Conservation (phyloP, 73 alveolate genomes). For the Tetrahymena borealis region DNA sequence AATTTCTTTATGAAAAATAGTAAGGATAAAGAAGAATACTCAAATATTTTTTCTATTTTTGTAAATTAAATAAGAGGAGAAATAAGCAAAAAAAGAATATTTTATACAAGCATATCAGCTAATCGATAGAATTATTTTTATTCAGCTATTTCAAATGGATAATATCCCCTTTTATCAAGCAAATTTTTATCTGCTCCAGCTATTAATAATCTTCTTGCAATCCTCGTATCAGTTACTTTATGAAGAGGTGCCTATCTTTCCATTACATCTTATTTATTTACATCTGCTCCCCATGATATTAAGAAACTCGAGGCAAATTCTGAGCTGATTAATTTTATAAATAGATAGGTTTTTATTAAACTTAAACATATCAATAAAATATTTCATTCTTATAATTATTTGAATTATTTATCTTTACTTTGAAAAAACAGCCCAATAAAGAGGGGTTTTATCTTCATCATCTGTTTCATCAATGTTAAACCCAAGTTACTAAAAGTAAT, state of each 20-base stretch:
- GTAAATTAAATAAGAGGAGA: too few relatives aligned
- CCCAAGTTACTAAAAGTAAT: not conserved
- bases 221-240: constrained; percentile 75
- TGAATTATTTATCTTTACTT: too few relatives aligned
- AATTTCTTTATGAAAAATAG: too few relatives aligned
- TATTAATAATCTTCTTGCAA: constrained; percentile 64
- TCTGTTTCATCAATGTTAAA: not conserved
- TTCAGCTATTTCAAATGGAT: constrained; percentile 52
- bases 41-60: too few relatives aligned
- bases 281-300: constrained; percentile 63
- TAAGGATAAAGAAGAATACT: too few relatives aligned
- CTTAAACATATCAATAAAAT: too few relatives aligned
- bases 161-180: constrained; percentile 57
- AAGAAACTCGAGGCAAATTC: constrained; percentile 43
- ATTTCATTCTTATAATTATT: too few relatives aligned
- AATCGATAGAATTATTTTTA: constrained; percentile 5
- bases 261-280: constrained; percentile 68
- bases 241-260: constrained; percentile 80
- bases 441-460: constrained; percentile 73
- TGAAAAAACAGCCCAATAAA: constrained; percentile 95
- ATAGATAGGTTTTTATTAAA: too few relatives aligned
- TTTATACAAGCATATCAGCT: not conserved
- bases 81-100: not conserved
- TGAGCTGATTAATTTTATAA: constrained; percentile 82
- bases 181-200: constrained; percentile 72